Conservation (phyloP, 1,139 yeast species). For the Candida smagusa region DNA sequence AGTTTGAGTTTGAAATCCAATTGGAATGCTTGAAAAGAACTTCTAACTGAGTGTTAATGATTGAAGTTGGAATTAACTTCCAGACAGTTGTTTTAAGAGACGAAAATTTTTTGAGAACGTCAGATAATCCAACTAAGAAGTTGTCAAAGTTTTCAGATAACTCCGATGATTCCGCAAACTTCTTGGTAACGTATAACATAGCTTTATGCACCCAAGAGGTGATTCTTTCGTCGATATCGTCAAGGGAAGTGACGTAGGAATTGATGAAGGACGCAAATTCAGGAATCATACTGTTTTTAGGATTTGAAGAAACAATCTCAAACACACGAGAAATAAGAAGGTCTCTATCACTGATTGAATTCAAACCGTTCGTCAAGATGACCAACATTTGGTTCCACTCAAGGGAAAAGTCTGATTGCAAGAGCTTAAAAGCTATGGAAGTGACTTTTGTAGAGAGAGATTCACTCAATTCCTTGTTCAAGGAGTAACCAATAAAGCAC, state of each 20-base stretch:
- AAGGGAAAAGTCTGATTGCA: slow-evolving; percentile 3
- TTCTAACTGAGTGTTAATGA: slow-evolving; percentile 68
- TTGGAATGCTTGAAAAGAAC: slow-evolving; percentile 46
- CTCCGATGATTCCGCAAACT: slow-evolving; percentile 50
- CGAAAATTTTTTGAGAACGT: slow-evolving; percentile 14
- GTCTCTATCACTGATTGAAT: slow-evolving; percentile 4
- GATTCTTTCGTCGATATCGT: slow-evolving; percentile 7
- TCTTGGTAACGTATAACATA: slow-evolving; percentile 58
- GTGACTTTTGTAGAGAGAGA: slow-evolving; percentile 4
- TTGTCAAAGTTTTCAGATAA: slow-evolving; percentile 31
- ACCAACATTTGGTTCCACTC: slow-evolving; percentile 15
- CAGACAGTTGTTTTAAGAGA: slow-evolving; percentile 25
- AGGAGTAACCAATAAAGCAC: slow-evolving; percentile 21
- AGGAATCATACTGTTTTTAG: slow-evolving; percentile 22
- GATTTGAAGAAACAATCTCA: slow-evolving; percentile 13
- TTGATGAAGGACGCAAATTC: slow-evolving; percentile 23
- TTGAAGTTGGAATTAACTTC: slow-evolving; percentile 42
- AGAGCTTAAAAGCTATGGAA: slow-evolving; percentile 8
- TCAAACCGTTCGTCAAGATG: slow-evolving; percentile 13
- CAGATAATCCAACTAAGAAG: slow-evolving; percentile 21
- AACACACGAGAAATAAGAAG: slow-evolving; percentile 13
- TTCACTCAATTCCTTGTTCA: slow-evolving; percentile 3
- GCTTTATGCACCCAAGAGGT: slow-evolving; percentile 47
- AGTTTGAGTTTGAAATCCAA: slow-evolving; percentile 42
- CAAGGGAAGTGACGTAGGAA: slow-evolving; percentile 9